Conservation (phyloP, 768 basidiomycete genomes). For the Russula abietina region DNA sequence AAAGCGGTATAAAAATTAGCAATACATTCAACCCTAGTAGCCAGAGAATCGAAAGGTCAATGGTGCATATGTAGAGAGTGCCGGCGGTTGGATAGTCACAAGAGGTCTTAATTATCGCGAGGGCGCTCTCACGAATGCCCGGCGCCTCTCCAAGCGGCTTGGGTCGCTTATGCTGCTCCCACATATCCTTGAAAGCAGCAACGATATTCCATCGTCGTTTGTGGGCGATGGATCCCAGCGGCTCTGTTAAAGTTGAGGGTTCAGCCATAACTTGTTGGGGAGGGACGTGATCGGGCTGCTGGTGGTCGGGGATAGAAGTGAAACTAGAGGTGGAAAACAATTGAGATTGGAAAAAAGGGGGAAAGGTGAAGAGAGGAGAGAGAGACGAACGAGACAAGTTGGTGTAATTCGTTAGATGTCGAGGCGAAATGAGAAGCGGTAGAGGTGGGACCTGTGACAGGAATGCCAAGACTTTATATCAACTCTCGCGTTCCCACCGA, state of each 20-base stretch:
- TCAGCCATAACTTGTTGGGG: not conserved
- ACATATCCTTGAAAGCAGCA: not conserved
- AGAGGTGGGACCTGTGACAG: not conserved
- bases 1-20: constrained; percentile 64
- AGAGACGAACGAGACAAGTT: constrained; percentile 7
- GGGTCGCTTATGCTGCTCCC: constrained; percentile 14
- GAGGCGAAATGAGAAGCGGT: no score
- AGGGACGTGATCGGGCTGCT: not conserved
- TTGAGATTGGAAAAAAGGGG: no score
- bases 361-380: not conserved
- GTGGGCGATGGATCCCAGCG: accelerated
- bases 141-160: constrained; percentile 41
- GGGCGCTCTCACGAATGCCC: constrained; percentile 40
- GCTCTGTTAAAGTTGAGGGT: no score
- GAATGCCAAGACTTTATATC: not conserved
- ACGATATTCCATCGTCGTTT: not conserved
- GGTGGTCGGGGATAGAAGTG: not conserved
- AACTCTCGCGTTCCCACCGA: no score
- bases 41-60: constrained; percentile 2
- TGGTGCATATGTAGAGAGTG: not conserved
- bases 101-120: constrained; percentile 49
- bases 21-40: constrained; percentile 61
- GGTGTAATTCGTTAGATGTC: constrained; percentile 6
- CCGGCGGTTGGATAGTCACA: constrained; percentile 38
- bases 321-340: not conserved